Conservation (phyloP, 805 yeast species). For the Aciculoconidium aculeatum region DNA sequence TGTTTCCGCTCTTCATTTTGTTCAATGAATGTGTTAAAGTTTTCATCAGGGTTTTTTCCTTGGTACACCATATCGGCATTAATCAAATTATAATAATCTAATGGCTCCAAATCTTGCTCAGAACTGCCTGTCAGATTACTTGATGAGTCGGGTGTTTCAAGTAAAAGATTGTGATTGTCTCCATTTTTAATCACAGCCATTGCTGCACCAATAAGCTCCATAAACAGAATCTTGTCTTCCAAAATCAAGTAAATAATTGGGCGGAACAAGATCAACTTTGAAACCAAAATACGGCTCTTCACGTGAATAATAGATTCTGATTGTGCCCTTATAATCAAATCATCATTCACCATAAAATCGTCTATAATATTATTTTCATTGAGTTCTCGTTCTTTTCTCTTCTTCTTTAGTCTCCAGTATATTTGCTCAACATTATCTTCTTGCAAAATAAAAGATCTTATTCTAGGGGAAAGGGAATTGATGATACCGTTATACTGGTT, state of each 20-base stretch:
- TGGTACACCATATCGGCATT: constrained; percentile 26
- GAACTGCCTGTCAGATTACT: constrained; percentile 5
- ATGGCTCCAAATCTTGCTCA: constrained; percentile 7
- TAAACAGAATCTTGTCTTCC: constrained; percentile 22
- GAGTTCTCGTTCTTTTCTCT: constrained; percentile 4
- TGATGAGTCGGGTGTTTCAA: constrained; percentile 8
- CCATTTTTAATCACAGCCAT: constrained; percentile 10
- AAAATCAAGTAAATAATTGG: constrained; percentile 29
- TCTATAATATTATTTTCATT: constrained; percentile 20
- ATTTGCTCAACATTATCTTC: constrained; percentile 28
- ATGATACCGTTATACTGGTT: constrained; percentile 35
- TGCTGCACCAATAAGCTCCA: constrained; percentile 24
- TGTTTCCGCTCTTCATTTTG: constrained; percentile 8
- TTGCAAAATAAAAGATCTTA: constrained; percentile 26
- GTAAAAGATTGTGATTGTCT: neutral
- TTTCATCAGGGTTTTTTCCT: constrained; percentile 24
- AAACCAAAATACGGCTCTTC: constrained; percentile 29
- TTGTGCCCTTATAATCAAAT: constrained; percentile 26
- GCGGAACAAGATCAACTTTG: constrained; percentile 28
- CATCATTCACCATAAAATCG: constrained; percentile 30
- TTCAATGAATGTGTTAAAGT: constrained; percentile 23
- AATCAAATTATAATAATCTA: constrained; percentile 15
- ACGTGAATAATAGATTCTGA: constrained; percentile 34
- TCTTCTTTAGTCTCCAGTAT: constrained; percentile 20
- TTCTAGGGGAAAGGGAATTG: constrained; percentile 29